These are phyloP conservation scores for Cicer pinnatifidum DNA, from an alignment of 306 rosid genomes.

Conservation along the genomic window DNA sequence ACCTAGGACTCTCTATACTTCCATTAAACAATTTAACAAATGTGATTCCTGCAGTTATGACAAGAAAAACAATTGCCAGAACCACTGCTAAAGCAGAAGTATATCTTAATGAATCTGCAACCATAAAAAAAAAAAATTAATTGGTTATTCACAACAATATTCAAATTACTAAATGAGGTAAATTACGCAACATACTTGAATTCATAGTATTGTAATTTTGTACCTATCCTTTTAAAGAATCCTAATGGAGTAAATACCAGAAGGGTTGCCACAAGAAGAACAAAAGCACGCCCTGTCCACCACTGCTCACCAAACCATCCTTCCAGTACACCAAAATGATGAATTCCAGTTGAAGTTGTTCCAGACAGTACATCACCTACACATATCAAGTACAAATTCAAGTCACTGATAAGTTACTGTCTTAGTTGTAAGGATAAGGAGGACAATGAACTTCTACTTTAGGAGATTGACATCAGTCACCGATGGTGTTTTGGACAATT, in stretches of 20 bases:
- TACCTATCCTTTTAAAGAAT: conserved; percentile 67
- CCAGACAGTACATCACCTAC: conserved; percentile 78
- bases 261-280: conserved; percentile 60
- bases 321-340: conserved; percentile 69
- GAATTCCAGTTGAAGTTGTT: conserved; percentile 64
- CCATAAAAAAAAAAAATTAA: conserved; percentile 12
- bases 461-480: no score
- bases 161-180: neutral
- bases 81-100: conserved; percentile 70
- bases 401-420: neutral
- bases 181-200: conserved; percentile 1
- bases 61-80: conserved; percentile 65
- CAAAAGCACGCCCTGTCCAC: conserved; percentile 65
- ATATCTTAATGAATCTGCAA: conserved; percentile 72
- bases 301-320: conserved; percentile 77
- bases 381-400: conserved; percentile 28
- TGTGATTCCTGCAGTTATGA: conserved; percentile 72
- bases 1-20: conserved; percentile 58
- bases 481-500: no score
- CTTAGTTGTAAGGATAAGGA: no score
- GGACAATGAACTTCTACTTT: no score
- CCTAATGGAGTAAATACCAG: conserved; percentile 66
- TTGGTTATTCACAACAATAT: conserved; percentile 14
- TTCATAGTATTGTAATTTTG: neutral
- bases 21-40: conserved; percentile 55